phyloP scores from a whole-genome alignment of 805 yeast species.

The Deakozyma indianensis region DNA sequence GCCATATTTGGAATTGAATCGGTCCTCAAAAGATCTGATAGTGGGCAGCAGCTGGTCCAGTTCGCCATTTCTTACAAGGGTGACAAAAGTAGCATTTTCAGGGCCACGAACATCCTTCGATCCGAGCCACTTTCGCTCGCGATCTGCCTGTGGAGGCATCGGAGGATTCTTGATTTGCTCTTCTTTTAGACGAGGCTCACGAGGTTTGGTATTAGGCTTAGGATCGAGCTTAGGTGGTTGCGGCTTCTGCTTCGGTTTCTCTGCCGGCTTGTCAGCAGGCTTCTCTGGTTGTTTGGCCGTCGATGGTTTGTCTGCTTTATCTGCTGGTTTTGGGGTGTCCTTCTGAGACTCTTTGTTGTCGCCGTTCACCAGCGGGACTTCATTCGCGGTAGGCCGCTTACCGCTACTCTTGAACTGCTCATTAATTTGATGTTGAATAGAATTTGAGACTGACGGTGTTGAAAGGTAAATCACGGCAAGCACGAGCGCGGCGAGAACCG shows the following conservation, averaged over 20 bases:
- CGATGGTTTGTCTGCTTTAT: no score
- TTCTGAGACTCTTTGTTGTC: no score
- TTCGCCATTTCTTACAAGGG: conserved; percentile 60
- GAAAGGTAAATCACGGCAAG: not conserved
- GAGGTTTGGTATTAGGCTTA: no score
- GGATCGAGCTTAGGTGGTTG: no score
- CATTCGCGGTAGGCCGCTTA: no score
- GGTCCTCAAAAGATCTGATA: conserved; percentile 58
- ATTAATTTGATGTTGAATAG: not conserved
- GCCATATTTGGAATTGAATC: conserved; percentile 59
- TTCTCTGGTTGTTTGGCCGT: no score
- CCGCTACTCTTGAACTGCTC: not conserved
- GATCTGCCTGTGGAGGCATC: conserved; percentile 1
- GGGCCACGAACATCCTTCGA: not conserved
- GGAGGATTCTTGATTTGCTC: not conserved
- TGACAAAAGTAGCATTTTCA: conserved; percentile 31
- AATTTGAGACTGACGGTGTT: not conserved
- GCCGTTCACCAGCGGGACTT: no score
- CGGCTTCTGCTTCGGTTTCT: no score
- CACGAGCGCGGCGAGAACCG: not conserved
- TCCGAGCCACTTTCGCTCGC: not conserved
- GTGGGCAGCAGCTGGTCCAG: conserved; percentile 42
- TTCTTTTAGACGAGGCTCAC: not conserved
- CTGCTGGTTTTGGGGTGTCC: no score
- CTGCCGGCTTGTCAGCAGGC: no score